Evolutionary conservation across 352 stramenopile genomes (phyloP).

Genomic region (Globisporangium middletonii): DNA sequence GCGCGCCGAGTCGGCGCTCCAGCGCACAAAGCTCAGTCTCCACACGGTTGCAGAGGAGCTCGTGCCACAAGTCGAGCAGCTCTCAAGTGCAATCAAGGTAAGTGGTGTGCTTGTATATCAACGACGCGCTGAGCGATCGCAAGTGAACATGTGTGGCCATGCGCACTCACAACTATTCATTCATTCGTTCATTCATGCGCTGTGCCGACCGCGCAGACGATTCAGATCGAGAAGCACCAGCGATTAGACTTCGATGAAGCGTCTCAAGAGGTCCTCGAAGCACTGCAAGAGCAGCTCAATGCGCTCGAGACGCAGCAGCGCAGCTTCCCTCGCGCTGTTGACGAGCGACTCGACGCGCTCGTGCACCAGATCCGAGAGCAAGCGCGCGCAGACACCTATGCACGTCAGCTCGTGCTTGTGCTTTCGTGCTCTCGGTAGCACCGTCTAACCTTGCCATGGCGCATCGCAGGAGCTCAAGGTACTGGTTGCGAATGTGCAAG

Average conservation of each 20-base stretch:
- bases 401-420: conserved; percentile 6
- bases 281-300: conserved; percentile 48
- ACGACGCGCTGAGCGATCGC: not conserved
- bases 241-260: conserved; percentile 52
- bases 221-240: conserved; percentile 52
- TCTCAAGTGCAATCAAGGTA: conserved; percentile 46
- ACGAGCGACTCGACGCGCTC: conserved; percentile 23
- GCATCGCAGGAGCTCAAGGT: conserved; percentile 31
- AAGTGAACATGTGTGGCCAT: not conserved
- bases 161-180: not conserved
- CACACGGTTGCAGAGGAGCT: conserved; percentile 33
- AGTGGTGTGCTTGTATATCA: not conserved
- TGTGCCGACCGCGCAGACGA: conserved; percentile 16
- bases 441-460: too few relatives aligned
- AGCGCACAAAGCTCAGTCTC: conserved; percentile 29
- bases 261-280: conserved; percentile 49
- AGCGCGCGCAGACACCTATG: conserved; percentile 28
- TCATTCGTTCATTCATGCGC: not conserved
- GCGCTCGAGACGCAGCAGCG: conserved; percentile 29
- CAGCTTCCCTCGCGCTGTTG: conserved; percentile 20
- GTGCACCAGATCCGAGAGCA: conserved; percentile 27
- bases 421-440: not conserved
- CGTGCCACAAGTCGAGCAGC: conserved; percentile 39
- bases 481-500: conserved; percentile 32
- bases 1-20: conserved; percentile 36